Evolutionary conservation across 495 filamentous ascomycete species (phyloP), one percentile per base, ranked within the genome.

Genomic region (Daldinia vernicosa): DNA sequence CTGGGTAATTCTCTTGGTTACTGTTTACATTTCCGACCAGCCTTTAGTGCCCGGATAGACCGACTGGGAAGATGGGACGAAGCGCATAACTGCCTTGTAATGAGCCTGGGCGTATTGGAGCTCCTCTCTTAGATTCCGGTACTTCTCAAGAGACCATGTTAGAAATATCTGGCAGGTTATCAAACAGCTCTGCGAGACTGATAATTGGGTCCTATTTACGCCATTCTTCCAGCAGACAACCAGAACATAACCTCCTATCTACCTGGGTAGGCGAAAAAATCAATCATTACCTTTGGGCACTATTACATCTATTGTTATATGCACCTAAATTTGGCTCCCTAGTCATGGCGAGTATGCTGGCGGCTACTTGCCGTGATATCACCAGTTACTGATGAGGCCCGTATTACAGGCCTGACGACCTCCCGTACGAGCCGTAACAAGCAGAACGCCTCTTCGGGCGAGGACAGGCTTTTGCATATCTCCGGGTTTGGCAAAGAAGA

Each of bases 381-480:
- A 24, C 43, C 17, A 24, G 43, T 47, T 24, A 12, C 43, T 24
- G 19, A 9, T 9, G 43, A 47, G 19, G 43, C 9, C 19, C 3
- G 43, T 47, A 11, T 24, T 47, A 47, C 43, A 22, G 19, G 43
- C 22, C 22, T 47, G 43, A 19, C 19, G n/a, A 12, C 19, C 22
- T 47, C 19, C 43, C 19, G 22, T 22, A 4, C 33, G 33, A 35
- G 12, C 33, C 33, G 33, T 35, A 35, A 35, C 33, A 35, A 35
- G 33, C 33, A 35, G 30, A 14, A 43, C 12, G 19, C 14, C 56
- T 24, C 12, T 32, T 64, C 70, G 60, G 61, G 56, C 30, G 33
- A 12, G 17, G 33, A 50, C 69, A 72, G 69, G 35, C 45, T 1
- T 24, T 69, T 43, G 39, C 60, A 50, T 56, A 50, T 60, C 47